Conservation (phyloP, 495 filamentous ascomycete genomes). For the Aspergillus biplanus region DNA sequence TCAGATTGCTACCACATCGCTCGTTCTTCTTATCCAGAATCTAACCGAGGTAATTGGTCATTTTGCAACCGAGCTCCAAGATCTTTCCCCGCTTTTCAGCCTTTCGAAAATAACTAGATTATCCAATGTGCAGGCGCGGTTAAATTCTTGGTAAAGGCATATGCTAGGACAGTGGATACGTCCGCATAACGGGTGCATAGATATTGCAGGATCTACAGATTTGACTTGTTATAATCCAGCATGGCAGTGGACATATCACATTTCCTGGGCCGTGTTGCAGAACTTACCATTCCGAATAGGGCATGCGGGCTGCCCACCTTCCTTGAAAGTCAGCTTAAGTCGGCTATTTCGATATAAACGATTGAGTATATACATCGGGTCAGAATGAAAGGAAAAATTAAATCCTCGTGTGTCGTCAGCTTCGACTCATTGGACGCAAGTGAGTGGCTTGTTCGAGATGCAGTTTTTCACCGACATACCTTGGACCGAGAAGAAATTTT, state of each 20-base stretch:
- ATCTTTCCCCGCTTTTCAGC: slow-evolving; percentile 21
- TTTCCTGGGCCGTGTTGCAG: background rate
- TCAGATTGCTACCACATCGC: slow-evolving; percentile 14
- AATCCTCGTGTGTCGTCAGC: slow-evolving; percentile 1
- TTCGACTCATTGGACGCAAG: background rate
- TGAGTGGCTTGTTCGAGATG: background rate
- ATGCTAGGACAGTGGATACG: slow-evolving; percentile 18
- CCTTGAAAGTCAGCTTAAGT: background rate
- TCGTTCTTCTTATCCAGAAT: slow-evolving; percentile 8
- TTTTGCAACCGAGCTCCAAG: slow-evolving; percentile 16
- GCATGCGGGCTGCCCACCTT: slow-evolving; percentile 16
- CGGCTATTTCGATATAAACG: background rate
- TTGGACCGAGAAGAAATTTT: background rate
- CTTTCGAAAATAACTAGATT: slow-evolving; percentile 27
- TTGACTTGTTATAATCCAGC: slow-evolving; percentile 21
- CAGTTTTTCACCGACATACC: background rate
- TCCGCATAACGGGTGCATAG: slow-evolving; percentile 26
- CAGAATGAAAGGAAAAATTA: background rate
- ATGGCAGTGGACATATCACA: slow-evolving; percentile 24
- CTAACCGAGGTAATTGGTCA: background rate
- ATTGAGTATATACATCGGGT: background rate
- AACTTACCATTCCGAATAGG: slow-evolving; percentile 16
- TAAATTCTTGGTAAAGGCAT: slow-evolving; percentile 18
- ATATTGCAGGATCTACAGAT: slow-evolving; percentile 18
- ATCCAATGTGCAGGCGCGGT: slow-evolving; percentile 24